Evolutionary conservation across 495 filamentous ascomycete species (phyloP).

Genomic region (Alectoria sarmentosa): DNA sequence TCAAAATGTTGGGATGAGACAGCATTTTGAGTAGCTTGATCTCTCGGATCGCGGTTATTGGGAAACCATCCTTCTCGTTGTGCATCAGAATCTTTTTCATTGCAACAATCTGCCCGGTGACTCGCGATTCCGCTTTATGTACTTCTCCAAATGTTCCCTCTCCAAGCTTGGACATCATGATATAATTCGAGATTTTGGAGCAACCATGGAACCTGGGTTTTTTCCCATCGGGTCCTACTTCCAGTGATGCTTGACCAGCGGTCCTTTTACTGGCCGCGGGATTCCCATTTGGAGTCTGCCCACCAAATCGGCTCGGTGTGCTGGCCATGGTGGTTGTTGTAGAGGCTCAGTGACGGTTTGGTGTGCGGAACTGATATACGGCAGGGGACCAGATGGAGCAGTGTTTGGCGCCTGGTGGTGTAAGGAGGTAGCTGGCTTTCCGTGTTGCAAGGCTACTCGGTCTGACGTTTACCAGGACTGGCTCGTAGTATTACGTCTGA

Average conservation of each 20-base stretch:
- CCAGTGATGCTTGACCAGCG: slow-evolving; percentile 20
- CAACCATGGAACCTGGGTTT: slow-evolving; percentile 66
- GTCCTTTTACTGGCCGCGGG: slow-evolving; percentile 18
- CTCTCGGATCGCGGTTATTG: slow-evolving; percentile 92
- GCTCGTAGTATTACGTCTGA: background rate
- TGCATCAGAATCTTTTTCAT: slow-evolving; percentile 98
- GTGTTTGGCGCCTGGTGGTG: background rate
- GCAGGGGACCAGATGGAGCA: background rate
- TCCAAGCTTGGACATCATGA: slow-evolving; percentile 83
- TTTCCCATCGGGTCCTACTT: slow-evolving; percentile 29
- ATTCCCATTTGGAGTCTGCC: slow-evolving; percentile 19
- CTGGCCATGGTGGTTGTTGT: slow-evolving; percentile 14
- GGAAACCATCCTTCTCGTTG: slow-evolving; percentile 93
- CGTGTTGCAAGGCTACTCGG: background rate
- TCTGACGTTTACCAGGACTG: background rate
- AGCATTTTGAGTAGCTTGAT: slow-evolving; percentile 96
- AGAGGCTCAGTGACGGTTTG: background rate
- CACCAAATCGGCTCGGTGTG: slow-evolving; percentile 19
- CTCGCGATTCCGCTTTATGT: slow-evolving; percentile 76
- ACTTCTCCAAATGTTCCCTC: slow-evolving; percentile 99
- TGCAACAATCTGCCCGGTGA: slow-evolving; percentile 65
- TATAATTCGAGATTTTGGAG: slow-evolving; percentile 81
- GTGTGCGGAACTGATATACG: background rate
- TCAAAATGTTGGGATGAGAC: slow-evolving; percentile 80
- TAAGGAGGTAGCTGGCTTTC: background rate